A percentile compares a stretch with the other conserved stretches of the same genome.
Conservation (phyloP, 179 eudicot species). For the Silene vulgaris region DNA sequence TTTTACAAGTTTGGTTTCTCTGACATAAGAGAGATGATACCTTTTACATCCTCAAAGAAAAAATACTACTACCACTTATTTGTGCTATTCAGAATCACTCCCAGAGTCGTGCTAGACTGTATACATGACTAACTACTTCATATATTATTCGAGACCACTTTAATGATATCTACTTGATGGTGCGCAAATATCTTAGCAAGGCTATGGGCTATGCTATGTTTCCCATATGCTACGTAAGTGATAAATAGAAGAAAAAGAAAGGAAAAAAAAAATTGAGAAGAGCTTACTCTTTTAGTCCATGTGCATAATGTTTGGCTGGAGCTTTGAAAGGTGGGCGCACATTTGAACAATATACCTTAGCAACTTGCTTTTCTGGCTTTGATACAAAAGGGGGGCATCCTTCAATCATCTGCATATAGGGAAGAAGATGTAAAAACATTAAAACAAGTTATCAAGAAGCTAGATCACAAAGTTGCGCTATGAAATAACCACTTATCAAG, state of each 20-base stretch:
- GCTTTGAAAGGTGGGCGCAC: constrained; percentile 42
- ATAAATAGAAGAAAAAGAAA: background rate
- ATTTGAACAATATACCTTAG: constrained; percentile 34
- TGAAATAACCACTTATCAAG: background rate
- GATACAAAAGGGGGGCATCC: constrained; percentile 38
- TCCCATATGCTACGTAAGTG: background rate
- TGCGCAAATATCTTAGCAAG: background rate
- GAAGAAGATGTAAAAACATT: background rate
- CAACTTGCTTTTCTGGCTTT: constrained; percentile 34
- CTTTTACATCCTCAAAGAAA: no score
- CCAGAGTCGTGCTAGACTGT: no score
- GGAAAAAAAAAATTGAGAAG: background rate
- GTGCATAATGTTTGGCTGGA: constrained; percentile 31
- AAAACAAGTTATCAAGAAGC: background rate
- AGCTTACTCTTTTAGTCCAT: constrained; percentile 41
- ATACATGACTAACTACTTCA: background rate
- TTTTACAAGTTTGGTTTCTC: no score
- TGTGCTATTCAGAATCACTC: no score
- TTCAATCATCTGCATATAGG: constrained; percentile 40
- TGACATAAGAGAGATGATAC: no score
- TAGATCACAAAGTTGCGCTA: background rate
- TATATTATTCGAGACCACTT: no score
- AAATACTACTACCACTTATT: no score
- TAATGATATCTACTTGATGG: background rate
- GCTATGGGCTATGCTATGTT: background rate